Evolutionary conservation across 2,329 filamentous ascomycete genomes (phyloP), one percentile per base, ranked within the genome.

Genomic region (Clarireedia monteithiana): DNA sequence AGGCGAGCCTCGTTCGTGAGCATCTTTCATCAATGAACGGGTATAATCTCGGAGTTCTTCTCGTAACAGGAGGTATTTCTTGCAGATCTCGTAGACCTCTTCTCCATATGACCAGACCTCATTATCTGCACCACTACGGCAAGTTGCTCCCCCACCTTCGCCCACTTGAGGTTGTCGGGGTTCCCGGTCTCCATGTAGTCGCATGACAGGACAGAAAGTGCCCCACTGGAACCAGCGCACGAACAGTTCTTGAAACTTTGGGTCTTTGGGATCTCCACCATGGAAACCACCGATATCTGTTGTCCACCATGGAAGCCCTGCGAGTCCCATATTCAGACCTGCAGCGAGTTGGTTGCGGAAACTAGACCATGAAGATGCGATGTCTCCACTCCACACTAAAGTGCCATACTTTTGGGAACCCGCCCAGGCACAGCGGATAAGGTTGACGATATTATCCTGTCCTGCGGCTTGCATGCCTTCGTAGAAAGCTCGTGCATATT

Each of bases 221-320:
- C 79, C 83, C 82, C 83, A 87, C 63, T 86, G 83, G 67, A 87
- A 87, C 84, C 84, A 87, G 2, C 84, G 72, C 1, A 82, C 77
- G 57, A 86, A 81, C 0, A 87, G 69, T 64, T 87, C 84, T 6
- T 81, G 73, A 68, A 86, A 87, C 0, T 63, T 71, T 1, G 72
- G 68, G 48, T 84, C 76, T 1, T 72, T 67, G 0, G 82, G 80
- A 58, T 83, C 74, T 0, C 84, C 84, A 5, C 83, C 83, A 63
- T 86, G 83, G 64, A 88, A 87, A 0, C 84, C 84, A 1, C 84
- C 84, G 52, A 87, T 86, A 62, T 87, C 84, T 0, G 83, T 87
- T 0, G 84, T 87, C 81, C 82, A 87, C 83, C 83, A 86, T 0
- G 82, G 77, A 9, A 86, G 74, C 0, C 84, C 84, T 0, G 81